Evolutionary conservation across 305 asterid genomes (phyloP), one percentile per base, ranked within the genome.

Genomic region (Rubia peregrina): DNA sequence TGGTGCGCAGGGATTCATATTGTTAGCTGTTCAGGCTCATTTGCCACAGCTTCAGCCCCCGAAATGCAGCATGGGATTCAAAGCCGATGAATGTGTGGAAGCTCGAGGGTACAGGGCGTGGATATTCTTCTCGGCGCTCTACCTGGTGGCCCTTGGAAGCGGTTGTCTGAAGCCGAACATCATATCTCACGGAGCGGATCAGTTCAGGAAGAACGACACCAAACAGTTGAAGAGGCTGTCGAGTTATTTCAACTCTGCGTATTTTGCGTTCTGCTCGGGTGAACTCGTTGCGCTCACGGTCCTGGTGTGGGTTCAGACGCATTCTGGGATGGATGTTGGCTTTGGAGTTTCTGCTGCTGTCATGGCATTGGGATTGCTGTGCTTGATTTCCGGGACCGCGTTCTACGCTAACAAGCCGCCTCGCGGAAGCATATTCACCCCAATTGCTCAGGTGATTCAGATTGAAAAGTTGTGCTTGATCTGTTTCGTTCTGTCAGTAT

Each of bases 161-260:
- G 95, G 95, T 0, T 88, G 87, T 60, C 55, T 88, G 59, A 88
- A 88, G 77, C 91, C 91, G 7, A 88, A 86, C 70, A 86, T 88
- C 22, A 86, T 88, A 70, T 80, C 91, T 6, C 95, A 84, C n/a
- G 95, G 87, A 8, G 95, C 95, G 2, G 88, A 88, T 61, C 95
- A 88, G 75, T 84, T 88, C 67, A 61, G 74, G 4, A 79, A 72
- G 60, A 42, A 73, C n/a, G 73, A 79, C 30, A 8, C 66, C 7
- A 78, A 61, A 68, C 82, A 77, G 21, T 67, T 82, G 19, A 80
- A 76, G 24, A 80, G 84, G 71, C 90, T 88, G 56, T 88, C 95
- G 2, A 88, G 86, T 71, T 88, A 80, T 77, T 88, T 88, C 80
- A 88, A 88, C 76, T 86, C 83, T 30, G 95, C 92, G 13, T 88